Conservation (phyloP, 2,329 filamentous ascomycete species). For the Coniochaeta sp. region DNA sequence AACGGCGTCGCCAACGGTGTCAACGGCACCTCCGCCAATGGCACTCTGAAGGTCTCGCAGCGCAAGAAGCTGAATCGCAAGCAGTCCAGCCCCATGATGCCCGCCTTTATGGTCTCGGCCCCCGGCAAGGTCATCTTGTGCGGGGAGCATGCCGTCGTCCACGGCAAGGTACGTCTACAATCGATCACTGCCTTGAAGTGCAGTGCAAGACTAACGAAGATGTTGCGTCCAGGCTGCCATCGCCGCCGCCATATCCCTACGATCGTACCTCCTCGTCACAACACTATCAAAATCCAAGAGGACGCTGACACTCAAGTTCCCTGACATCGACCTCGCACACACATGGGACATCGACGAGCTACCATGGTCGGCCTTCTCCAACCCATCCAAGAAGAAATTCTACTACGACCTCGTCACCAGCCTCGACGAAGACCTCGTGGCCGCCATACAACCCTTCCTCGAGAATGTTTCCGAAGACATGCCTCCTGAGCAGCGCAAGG, state of each 20-base stretch:
- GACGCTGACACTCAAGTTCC: constrained; percentile 81
- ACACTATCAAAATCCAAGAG: constrained; percentile 87
- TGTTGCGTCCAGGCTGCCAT: constrained; percentile 62
- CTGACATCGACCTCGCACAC: constrained; percentile 83
- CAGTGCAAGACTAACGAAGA: not conserved
- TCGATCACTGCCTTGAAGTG: not conserved
- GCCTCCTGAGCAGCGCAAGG: constrained; percentile 68
- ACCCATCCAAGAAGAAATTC: constrained; percentile 81
- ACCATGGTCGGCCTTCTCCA: constrained; percentile 77
- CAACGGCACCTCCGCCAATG: constrained; percentile 23
- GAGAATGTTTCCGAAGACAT: constrained; percentile 59
- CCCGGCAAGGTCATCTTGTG: constrained; percentile 98
- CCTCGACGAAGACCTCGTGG: constrained; percentile 76
- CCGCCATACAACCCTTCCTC: constrained; percentile 74
- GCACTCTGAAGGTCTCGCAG: constrained; percentile 18
- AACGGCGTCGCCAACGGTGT: constrained; percentile 20
- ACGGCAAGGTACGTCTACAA: constrained; percentile 68
- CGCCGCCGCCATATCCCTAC: constrained; percentile 87
- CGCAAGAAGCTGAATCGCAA: constrained; percentile 43
- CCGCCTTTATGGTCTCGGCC: constrained; percentile 94
- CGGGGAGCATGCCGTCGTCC: constrained; percentile 95
- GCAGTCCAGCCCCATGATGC: constrained; percentile 62
- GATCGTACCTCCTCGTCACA: constrained; percentile 94
- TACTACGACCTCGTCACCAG: constrained; percentile 86
- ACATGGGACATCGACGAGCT: constrained; percentile 91